A percentile compares a stretch with the other conserved stretches of the same genome.
Evolutionary conservation across 345 rosid genomes (phyloP).

Genomic region (Excoecaria cochinchinensis): DNA sequence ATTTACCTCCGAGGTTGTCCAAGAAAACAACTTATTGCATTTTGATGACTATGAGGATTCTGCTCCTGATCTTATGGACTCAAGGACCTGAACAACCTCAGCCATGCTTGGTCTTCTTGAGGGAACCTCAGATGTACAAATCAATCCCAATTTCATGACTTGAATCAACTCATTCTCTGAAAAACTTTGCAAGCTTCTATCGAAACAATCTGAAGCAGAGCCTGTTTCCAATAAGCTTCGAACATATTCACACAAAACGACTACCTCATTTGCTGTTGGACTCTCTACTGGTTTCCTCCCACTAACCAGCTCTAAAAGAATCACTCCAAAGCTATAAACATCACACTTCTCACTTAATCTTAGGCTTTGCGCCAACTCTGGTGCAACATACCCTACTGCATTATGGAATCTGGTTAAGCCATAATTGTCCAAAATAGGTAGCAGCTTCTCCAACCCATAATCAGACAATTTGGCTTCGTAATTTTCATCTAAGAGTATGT

Average conservation of each 20-base stretch:
- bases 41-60: constrained; percentile 41
- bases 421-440: constrained; percentile 72
- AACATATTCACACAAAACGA: constrained; percentile 80
- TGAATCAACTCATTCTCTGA: constrained; percentile 89
- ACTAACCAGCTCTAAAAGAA: constrained; percentile 84
- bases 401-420: constrained; percentile 74
- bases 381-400: constrained; percentile 98
- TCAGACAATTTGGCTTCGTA: constrained; percentile 85
- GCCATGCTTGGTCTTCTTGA: constrained; percentile 95
- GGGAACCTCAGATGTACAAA: constrained; percentile 74
- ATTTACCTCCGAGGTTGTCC: constrained; percentile 15
- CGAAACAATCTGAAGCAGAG: constrained; percentile 83
- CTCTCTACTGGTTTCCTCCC: constrained; percentile 96
- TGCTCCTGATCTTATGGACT: constrained; percentile 70
- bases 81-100: constrained; percentile 95
- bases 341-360: constrained; percentile 83
- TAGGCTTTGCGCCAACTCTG: constrained; percentile 83
- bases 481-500: constrained; percentile 73
- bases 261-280: constrained; percentile 54
- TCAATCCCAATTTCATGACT: constrained; percentile 85
- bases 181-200: constrained; percentile 63
- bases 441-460: constrained; percentile 76
- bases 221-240: constrained; percentile 68
- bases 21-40: constrained; percentile 12
- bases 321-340: constrained; percentile 87